Evolutionary conservation across 2,329 filamentous ascomycete genomes (phyloP).

Genomic region (Rhinocladiella mackenziei): DNA sequence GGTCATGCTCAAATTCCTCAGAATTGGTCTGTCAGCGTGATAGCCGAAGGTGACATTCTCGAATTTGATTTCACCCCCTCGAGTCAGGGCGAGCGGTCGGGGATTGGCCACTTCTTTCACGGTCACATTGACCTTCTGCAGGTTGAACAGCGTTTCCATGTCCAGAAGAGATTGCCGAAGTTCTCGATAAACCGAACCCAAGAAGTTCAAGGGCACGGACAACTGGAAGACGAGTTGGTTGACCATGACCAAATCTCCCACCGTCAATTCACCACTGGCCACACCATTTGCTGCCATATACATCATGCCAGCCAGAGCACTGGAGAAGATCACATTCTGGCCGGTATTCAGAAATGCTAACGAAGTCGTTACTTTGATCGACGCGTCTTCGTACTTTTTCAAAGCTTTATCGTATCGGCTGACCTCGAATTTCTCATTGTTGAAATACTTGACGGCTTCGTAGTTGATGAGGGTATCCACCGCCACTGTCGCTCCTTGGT

Average conservation of each 20-base stretch:
- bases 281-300: slow-evolving; percentile 91
- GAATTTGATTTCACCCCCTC: slow-evolving; percentile 85
- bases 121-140: slow-evolving; percentile 91
- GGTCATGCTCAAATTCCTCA: slow-evolving; percentile 77
- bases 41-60: slow-evolving; percentile 96
- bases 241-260: slow-evolving; percentile 96
- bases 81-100: slow-evolving; percentile 64
- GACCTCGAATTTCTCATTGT: slow-evolving; percentile 95
- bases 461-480: slow-evolving; percentile 98
- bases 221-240: slow-evolving; percentile 99
- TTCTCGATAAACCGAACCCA: slow-evolving; percentile 96
- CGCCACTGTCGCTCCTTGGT: slow-evolving; percentile 88
- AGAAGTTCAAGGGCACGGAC: slow-evolving; percentile 92
- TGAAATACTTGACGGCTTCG: slow-evolving; percentile 98
- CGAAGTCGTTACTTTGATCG: slow-evolving; percentile 94
- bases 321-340: slow-evolving; percentile 95
- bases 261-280: slow-evolving; percentile 72
- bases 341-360: slow-evolving; percentile 89
- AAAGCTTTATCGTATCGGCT: slow-evolving; percentile 83
- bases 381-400: slow-evolving; percentile 81
- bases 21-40: slow-evolving; percentile 76
- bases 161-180: slow-evolving; percentile 89
- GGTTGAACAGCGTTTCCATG: slow-evolving; percentile 97
- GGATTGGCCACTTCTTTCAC: slow-evolving; percentile 75
- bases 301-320: slow-evolving; percentile 95